Evolutionary conservation across 1,284 basidiomycete species (phyloP).

Genomic region (Irpex lacteus): DNA sequence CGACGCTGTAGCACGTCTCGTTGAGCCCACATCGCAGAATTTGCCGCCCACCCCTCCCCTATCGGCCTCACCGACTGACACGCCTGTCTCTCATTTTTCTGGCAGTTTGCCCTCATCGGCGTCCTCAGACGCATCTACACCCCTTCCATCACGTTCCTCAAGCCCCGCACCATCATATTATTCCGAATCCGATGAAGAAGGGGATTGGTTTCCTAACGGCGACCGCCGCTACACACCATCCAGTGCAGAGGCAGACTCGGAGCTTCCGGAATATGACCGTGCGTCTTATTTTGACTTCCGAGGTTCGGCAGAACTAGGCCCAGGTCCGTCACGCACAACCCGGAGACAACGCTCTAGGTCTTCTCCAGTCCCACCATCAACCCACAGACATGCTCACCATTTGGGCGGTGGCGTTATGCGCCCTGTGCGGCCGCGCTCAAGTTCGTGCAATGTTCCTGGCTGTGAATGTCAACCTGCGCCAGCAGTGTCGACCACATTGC

Average conservation of each 20-base stretch:
- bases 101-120: not conserved
- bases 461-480: not conserved
- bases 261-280: not conserved
- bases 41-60: not conserved
- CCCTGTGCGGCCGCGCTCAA: not conserved
- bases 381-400: not conserved
- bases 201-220: not conserved
- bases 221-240: not conserved
- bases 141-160: not conserved
- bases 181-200: not conserved
- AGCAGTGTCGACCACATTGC: not conserved
- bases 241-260: not conserved
- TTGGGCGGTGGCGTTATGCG: not conserved
- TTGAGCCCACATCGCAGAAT: not conserved
- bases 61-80: not conserved
- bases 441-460: not conserved
- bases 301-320: not conserved
- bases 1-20: not conserved
- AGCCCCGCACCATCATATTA: not conserved
- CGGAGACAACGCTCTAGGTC: not conserved
- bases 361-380: not conserved
- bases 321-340: not conserved
- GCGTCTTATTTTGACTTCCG: not conserved
- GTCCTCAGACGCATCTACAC: not conserved
- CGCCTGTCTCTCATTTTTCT: not conserved